phyloP scores from a whole-genome alignment of 2,329 filamentous ascomycete species.

The Simplicillium sp. region DNA sequence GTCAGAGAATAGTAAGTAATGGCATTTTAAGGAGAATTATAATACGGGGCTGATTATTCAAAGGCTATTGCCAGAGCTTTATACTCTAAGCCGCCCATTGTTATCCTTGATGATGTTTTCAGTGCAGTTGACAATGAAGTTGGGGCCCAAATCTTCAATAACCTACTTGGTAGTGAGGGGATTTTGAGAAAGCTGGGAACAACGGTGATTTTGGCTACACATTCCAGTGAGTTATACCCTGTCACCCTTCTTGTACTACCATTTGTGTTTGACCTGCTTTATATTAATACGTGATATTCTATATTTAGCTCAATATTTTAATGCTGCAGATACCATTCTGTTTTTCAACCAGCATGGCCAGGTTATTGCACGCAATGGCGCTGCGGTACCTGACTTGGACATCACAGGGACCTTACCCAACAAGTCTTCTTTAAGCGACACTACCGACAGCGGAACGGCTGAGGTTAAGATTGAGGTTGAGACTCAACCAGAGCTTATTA shows the following conservation, averaged over 20 bases:
- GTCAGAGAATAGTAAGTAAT: slow-evolving; percentile 2
- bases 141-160: background rate
- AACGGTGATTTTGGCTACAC: slow-evolving; percentile 2
- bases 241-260: background rate
- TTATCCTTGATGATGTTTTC: slow-evolving; percentile 1
- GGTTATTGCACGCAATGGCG: no score
- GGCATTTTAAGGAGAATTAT: background rate
- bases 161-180: background rate
- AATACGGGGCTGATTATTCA: no score
- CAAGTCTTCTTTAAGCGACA: no score
- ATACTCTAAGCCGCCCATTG: background rate
- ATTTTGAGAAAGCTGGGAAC: background rate
- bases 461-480: no score
- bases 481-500: no score
- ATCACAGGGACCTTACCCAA: no score
- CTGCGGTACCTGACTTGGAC: no score
- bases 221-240: slow-evolving; percentile 1
- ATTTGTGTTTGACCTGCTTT: no score
- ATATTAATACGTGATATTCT: background rate
- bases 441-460: no score
- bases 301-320: no score
- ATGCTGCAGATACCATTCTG: no score
- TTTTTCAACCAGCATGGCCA: no score
- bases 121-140: slow-evolving; percentile 2
- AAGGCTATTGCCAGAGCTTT: slow-evolving; percentile 1